Conservation (phyloP, 1,284 basidiomycete genomes). For the Coniferiporia weirii region DNA sequence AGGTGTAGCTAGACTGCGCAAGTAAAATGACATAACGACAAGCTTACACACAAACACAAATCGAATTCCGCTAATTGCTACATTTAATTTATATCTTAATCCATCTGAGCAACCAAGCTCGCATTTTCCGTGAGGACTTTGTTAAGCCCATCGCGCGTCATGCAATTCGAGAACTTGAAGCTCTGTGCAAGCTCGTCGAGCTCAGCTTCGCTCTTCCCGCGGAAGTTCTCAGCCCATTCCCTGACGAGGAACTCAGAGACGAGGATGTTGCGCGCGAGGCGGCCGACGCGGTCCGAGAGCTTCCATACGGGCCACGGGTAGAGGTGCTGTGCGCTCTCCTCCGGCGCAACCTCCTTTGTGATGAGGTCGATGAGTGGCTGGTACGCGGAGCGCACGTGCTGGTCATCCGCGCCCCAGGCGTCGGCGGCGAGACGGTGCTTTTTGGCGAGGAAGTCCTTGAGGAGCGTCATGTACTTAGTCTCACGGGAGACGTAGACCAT, state of each 20-base stretch:
- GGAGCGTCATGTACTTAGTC: slow-evolving; percentile 44
- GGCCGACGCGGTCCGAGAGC: slow-evolving; percentile 28
- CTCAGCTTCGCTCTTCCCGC: slow-evolving; percentile 47
- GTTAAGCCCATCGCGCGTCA: slow-evolving; percentile 44
- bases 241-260: slow-evolving; percentile 58
- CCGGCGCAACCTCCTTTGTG: slow-evolving; percentile 35
- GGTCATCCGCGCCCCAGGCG: slow-evolving; percentile 62
- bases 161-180: slow-evolving; percentile 56
- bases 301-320: slow-evolving; percentile 42
- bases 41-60: no score
- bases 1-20: no score
- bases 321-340: slow-evolving; percentile 33
- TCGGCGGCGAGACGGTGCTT: slow-evolving; percentile 63
- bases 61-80: neutral
- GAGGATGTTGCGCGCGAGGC: slow-evolving; percentile 54
- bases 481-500: slow-evolving; percentile 44
- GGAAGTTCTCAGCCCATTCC: slow-evolving; percentile 64
- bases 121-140: slow-evolving; percentile 38
- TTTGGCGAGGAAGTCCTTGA: slow-evolving; percentile 44
- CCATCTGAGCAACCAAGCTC: slow-evolving; percentile 8
- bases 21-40: no score
- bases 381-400: slow-evolving; percentile 49
- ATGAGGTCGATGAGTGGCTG: slow-evolving; percentile 53
- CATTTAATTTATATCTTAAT: neutral
- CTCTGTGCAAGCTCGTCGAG: slow-evolving; percentile 56